Base-by-base conservation (phyloP, 1,284 basidiomycete genomes). In the Papiliotrema laurentii region DNA sequence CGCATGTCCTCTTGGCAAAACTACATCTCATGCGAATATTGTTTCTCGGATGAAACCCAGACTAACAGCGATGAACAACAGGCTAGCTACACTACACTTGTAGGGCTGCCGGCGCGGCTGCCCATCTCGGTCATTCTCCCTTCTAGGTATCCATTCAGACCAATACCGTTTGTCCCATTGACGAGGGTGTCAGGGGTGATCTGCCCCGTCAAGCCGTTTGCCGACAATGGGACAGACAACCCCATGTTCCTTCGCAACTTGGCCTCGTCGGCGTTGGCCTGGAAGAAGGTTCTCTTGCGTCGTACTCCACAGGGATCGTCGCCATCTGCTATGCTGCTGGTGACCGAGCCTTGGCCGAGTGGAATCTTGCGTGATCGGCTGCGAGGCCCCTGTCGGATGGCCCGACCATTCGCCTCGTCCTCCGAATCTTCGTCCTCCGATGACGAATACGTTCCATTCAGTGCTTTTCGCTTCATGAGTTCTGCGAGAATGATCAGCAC, bases 101-200 rank as follows among this genome's bases (percentile, higher is more conserved):
- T 54, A 22, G 64, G 64, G 46, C 61, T 63, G 2, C 53, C 60
- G 2, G 54, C 59, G 18, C 63, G 47, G 46, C 49, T 47, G 47
- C 56, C n/a, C 7, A 45, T 35, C 43, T 47, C 49, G 13, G 50
- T 35, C 11, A 16, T 34, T 35, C 28, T 25, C 28, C 43, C 43
- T 38, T 24, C 7, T 34, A 24, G 6, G 40, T 24, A 18, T 11
- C 25, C n/a, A 11, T 24, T 31, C 30, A 31, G 30, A n/a, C 41
- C 39, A 43, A 13, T 45, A 4, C 50, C 46, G 11, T 24, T 45
- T 19, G 35, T 34, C 21, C 46, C 46, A 33, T 40, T 42, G 6
- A 47, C 6, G 9, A 40, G 30, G 21, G 18, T 24, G n/a, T 40
- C 39, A 13, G 28, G 19, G 13, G 22, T 13, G 7, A 22, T 27